These are phyloP conservation scores for Mycena olivaceomarginata DNA, from an alignment of 768 basidiomycete species.

Conservation along the genomic window DNA sequence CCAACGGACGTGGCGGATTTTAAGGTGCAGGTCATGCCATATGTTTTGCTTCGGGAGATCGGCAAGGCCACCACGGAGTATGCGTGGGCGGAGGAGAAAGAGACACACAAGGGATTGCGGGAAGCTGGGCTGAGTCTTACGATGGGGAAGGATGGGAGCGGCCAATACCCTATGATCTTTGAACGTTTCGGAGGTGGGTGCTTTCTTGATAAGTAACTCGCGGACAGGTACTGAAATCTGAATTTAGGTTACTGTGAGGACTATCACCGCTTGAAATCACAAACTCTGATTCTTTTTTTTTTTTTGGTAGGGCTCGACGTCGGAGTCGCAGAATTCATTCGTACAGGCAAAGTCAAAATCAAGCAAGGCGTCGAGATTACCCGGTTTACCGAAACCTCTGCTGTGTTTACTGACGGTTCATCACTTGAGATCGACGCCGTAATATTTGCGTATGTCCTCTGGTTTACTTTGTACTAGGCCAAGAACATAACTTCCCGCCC, in stretches of 20 bases:
- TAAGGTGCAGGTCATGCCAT: conserved; percentile 33
- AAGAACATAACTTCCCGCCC: not conserved
- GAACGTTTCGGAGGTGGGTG: conserved; percentile 32
- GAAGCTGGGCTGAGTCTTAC: conserved; percentile 21
- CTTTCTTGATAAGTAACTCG: not conserved
- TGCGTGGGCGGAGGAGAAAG: conserved; percentile 27
- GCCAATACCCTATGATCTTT: conserved; percentile 29
- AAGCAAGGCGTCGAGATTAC: conserved; percentile 71
- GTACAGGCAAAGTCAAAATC: conserved; percentile 73
- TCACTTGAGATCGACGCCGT: conserved; percentile 64
- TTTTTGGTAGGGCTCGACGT: conserved; percentile 59
- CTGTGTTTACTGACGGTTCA: conserved; percentile 63
- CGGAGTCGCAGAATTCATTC: conserved; percentile 70
- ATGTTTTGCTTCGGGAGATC: conserved; percentile 18
- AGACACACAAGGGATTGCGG: conserved; percentile 15
- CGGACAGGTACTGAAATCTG: not conserved
- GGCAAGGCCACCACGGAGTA: conserved; percentile 27
- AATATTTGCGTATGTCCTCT: conserved; percentile 62
- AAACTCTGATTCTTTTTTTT: not conserved
- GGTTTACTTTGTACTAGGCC: too few relatives aligned
- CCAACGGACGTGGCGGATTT: conserved; percentile 50
- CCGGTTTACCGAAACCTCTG: conserved; percentile 55
- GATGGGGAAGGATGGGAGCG: conserved; percentile 27
- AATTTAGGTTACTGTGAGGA: conserved; percentile 28
- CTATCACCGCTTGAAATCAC: too few relatives aligned